phyloP scores from a whole-genome alignment of 2,329 filamentous ascomycete species.

The Hypoxylon sp. region DNA sequence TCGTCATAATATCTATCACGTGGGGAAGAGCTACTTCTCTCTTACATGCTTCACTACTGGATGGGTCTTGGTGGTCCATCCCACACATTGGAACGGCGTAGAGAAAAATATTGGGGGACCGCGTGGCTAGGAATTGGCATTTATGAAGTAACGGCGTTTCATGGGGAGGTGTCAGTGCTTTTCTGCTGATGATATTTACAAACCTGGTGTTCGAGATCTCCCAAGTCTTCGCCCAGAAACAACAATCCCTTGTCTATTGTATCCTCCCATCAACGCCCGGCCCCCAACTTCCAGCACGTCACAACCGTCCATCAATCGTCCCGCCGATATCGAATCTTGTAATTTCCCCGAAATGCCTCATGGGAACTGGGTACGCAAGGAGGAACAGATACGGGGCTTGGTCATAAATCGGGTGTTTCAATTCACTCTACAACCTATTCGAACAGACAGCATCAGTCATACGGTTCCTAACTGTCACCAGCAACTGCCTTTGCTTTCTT shows the following conservation, averaged over 20 bases:
- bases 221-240: not conserved
- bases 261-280: constrained; percentile 4
- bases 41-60: not conserved
- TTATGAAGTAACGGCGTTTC: constrained; percentile 29
- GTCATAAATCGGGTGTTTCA: constrained; percentile 25
- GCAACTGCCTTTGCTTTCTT: constrained; percentile 25
- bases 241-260: constrained; percentile 7
- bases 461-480: constrained; percentile 34
- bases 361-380: constrained; percentile 15
- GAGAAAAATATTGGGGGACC: constrained; percentile 7
- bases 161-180: constrained; percentile 4
- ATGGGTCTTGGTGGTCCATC: not conserved
- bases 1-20: not conserved
- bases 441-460: constrained; percentile 43
- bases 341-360: not conserved
- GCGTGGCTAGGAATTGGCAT: constrained; percentile 10
- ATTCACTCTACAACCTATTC: constrained; percentile 46
- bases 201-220: constrained; percentile 2
- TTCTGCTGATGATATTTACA: constrained; percentile 25
- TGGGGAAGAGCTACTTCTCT: not conserved
- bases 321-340: constrained; percentile 10
- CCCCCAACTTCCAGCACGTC: not conserved
- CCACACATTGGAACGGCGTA: constrained; percentile 10
- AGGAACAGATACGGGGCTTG: constrained; percentile 1
- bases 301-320: constrained; percentile 5